A percentile compares a stretch with the other conserved stretches of the same genome.
Conservation (phyloP, 192 early-diverging fungal genomes). For the Podila minutissima region DNA sequence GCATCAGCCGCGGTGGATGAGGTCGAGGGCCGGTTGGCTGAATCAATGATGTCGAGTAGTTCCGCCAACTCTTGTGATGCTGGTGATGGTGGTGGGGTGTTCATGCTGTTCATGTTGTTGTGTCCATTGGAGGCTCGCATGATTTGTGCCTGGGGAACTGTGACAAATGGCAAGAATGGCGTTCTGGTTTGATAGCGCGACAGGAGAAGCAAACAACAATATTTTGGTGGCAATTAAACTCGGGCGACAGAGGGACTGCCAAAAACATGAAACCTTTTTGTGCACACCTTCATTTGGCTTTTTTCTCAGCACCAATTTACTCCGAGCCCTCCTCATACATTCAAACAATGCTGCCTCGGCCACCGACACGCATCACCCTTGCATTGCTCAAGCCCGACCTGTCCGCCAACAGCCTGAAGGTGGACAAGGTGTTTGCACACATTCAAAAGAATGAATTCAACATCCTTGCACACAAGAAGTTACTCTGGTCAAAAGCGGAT, state of each 20-base stretch:
- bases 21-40: not conserved
- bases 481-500: slow-evolving; percentile 65
- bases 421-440: slow-evolving; percentile 52
- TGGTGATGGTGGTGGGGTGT: not conserved
- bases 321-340: not conserved
- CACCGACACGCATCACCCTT: slow-evolving; percentile 64
- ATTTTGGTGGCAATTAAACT: not conserved
- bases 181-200: not conserved
- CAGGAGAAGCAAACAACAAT: not conserved
- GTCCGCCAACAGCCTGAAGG: slow-evolving; percentile 63
- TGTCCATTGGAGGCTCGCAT: not conserved
- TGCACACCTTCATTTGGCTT: not conserved
- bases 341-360: slow-evolving; percentile 38
- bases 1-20: slow-evolving; percentile 1
- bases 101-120: not conserved
- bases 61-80: not conserved
- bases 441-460: slow-evolving; percentile 53
- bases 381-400: slow-evolving; percentile 81
- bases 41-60: not conserved
- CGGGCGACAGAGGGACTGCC: not conserved
- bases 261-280: not conserved
- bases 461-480: slow-evolving; percentile 50
- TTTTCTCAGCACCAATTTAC: not conserved
- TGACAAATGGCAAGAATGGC: not conserved
- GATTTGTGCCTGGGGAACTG: not conserved